phyloP scores from a whole-genome alignment of 106 monocot genomes.

The Dendrobium huoshanense region DNA sequence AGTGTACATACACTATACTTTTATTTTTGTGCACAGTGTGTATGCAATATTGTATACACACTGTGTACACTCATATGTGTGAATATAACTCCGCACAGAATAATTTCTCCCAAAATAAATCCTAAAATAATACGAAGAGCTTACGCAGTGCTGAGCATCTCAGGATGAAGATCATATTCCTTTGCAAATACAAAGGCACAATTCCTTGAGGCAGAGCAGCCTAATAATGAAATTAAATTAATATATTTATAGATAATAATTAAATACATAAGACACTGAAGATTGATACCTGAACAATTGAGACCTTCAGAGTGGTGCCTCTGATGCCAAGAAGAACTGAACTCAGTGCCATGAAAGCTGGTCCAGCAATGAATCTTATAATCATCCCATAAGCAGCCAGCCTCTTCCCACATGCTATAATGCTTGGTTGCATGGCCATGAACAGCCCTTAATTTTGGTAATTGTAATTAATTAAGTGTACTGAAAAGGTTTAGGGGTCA shows the following conservation, averaged over 20 bases:
- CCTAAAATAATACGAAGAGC: not conserved
- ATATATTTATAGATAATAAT: too few relatives aligned
- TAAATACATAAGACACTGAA: not conserved
- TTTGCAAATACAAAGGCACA: conserved; percentile 48
- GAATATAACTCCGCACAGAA: too few relatives aligned
- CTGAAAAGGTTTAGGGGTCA: not conserved
- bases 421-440: conserved; percentile 55
- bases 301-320: conserved; percentile 25
- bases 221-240: not conserved
- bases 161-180: conserved; percentile 45
- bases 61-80: too few relatives aligned
- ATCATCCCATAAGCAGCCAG: conserved; percentile 28
- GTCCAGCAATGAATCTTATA: conserved; percentile 41
- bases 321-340: conserved; percentile 37
- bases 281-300: conserved; percentile 37
- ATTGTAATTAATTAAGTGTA: not conserved
- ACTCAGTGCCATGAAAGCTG: conserved; percentile 32
- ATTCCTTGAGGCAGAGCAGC: conserved; percentile 49
- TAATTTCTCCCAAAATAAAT: too few relatives aligned
- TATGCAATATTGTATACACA: too few relatives aligned
- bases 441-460: conserved; percentile 25
- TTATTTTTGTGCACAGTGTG: too few relatives aligned
- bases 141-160: conserved; percentile 24
- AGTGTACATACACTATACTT: too few relatives aligned
- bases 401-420: conserved; percentile 44